Evolutionary conservation across 2,329 filamentous ascomycete genomes (phyloP).

Genomic region (Biscogniauxia marginata): DNA sequence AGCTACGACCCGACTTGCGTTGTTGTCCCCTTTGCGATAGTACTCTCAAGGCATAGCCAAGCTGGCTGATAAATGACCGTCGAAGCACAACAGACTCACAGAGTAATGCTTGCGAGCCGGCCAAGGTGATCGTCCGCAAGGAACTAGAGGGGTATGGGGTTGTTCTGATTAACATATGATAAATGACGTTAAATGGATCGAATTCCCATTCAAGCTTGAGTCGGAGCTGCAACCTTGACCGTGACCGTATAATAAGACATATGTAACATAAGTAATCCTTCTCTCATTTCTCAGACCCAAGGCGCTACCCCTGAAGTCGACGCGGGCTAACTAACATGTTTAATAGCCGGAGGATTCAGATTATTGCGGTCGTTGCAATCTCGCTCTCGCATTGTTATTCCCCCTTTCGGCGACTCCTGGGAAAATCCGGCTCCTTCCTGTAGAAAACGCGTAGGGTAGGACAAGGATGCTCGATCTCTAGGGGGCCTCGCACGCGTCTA

Average conservation of each 20-base stretch:
- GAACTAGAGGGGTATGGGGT: background rate
- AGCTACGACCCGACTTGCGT: background rate
- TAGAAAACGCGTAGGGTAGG: background rate
- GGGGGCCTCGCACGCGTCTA: slow-evolving; percentile 9
- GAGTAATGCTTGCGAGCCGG: background rate
- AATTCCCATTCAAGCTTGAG: background rate
- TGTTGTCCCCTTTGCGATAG: background rate
- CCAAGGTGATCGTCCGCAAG: background rate
- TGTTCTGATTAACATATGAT: background rate
- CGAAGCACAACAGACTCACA: background rate
- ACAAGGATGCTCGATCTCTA: slow-evolving; percentile 5
- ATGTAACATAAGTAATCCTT: background rate
- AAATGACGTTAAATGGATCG: background rate
- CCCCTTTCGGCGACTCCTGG: background rate
- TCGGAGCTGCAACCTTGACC: background rate
- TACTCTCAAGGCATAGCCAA: background rate
- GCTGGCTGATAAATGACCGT: background rate
- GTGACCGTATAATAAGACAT: background rate
- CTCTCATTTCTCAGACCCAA: background rate
- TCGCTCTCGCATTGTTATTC: background rate
- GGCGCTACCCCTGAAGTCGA: background rate
- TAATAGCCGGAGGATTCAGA: background rate
- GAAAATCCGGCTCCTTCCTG: background rate
- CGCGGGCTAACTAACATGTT: background rate
- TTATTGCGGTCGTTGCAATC: background rate